A percentile compares a stretch with the other conserved stretches of the same genome.
phyloP scores from a whole-genome alignment of 1,139 yeast genomes.

The Sugiyamaella paludigena region DNA sequence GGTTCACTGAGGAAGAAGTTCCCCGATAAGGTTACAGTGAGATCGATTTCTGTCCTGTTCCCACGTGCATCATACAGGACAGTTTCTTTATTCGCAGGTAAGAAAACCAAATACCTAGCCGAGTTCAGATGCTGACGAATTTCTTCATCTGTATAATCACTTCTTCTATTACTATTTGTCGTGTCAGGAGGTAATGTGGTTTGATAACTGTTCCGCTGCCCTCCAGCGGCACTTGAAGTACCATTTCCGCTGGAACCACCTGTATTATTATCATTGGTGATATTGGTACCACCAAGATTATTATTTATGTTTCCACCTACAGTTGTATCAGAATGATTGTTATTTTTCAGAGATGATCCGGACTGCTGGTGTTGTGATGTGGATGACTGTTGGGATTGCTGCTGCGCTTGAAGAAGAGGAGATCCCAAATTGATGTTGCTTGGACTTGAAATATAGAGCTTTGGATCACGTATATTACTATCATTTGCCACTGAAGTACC shows the following conservation, averaged over 20 bases:
- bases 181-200: neutral
- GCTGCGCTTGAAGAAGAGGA: slow-evolving; percentile 1
- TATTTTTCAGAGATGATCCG: neutral
- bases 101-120: slow-evolving; percentile 22
- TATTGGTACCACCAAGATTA: neutral
- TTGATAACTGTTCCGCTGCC: neutral
- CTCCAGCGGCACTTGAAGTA: neutral
- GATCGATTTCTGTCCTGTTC: slow-evolving; percentile 23
- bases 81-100: slow-evolving; percentile 26
- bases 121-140: slow-evolving; percentile 20
- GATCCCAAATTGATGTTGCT: slow-evolving; percentile 4
- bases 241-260: neutral
- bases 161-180: slow-evolving; percentile 1
- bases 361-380: too few relatives aligned
- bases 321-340: neutral
- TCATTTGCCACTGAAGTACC: slow-evolving; percentile 4
- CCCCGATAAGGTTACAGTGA: slow-evolving; percentile 26
- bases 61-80: slow-evolving; percentile 28
- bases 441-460: slow-evolving; percentile 12
- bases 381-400: neutral
- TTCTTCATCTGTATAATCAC: slow-evolving; percentile 17
- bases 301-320: neutral
- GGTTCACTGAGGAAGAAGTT: slow-evolving; percentile 31
- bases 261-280: neutral
- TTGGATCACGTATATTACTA: neutral